These are phyloP conservation scores for Tricladium varicosporioides DNA, from an alignment of 2,329 filamentous ascomycete species.

Conservation along the genomic window DNA sequence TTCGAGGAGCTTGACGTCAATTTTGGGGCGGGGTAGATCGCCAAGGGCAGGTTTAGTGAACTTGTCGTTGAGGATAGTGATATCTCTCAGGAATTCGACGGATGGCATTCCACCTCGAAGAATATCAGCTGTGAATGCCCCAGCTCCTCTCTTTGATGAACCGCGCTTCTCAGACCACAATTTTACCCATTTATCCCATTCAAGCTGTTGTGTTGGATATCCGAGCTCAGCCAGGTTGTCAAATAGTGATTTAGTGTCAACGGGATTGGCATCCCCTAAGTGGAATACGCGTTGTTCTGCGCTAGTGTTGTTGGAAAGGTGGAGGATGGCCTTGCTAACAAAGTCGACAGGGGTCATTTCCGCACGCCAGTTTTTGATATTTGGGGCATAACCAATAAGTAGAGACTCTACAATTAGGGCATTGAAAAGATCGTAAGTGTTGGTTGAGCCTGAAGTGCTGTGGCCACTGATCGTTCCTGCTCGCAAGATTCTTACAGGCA, in stretches of 20 bases:
- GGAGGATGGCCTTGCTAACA: slow-evolving; percentile 70
- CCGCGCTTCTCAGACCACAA: slow-evolving; percentile 72
- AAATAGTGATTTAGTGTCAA: slow-evolving; percentile 66
- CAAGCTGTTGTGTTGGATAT: slow-evolving; percentile 64
- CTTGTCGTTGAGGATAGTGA: slow-evolving; percentile 71
- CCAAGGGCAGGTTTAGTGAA: slow-evolving; percentile 60
- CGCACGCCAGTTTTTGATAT: slow-evolving; percentile 71
- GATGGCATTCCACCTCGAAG: slow-evolving; percentile 79
- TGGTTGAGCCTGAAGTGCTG: slow-evolving; percentile 70
- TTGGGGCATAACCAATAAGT: slow-evolving; percentile 66
- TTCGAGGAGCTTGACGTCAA: slow-evolving; percentile 68
- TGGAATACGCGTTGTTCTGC: slow-evolving; percentile 68
- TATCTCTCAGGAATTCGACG: slow-evolving; percentile 66
- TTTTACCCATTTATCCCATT: slow-evolving; percentile 72
- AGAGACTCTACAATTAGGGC: slow-evolving; percentile 76
- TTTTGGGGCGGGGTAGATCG: slow-evolving; percentile 61
- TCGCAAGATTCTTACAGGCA: slow-evolving; percentile 72
- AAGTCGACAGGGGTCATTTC: slow-evolving; percentile 87
- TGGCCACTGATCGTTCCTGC: slow-evolving; percentile 82
- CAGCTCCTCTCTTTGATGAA: slow-evolving; percentile 61
- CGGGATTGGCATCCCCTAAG: slow-evolving; percentile 69
- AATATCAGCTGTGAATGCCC: slow-evolving; percentile 75
- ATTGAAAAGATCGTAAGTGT: slow-evolving; percentile 75
- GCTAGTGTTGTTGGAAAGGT: slow-evolving; percentile 63
- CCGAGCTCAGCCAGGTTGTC: slow-evolving; percentile 63